These are phyloP conservation scores for Selaginella tamariscina DNA, from an alignment of 75 land plant species.

Conservation along the genomic window DNA sequence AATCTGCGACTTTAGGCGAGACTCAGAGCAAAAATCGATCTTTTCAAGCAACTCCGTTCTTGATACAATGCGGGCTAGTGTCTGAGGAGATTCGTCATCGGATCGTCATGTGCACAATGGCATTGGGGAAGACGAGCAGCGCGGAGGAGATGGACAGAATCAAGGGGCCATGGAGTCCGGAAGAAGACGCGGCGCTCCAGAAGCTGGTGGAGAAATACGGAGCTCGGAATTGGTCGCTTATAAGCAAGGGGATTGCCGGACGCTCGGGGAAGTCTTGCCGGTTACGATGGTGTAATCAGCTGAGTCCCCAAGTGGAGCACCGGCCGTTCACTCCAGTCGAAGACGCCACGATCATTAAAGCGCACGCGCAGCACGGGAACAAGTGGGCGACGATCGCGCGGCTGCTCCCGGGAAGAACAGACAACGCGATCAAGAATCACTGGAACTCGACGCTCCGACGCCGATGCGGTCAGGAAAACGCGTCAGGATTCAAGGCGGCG, in stretches of 20 bases:
- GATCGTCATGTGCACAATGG: conserved; percentile 1
- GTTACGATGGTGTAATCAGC: conserved; percentile 37
- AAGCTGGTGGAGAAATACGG: conserved; percentile 59
- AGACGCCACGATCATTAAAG: conserved; percentile 53
- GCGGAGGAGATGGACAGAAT: conserved; percentile 25
- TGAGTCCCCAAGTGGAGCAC: conserved; percentile 31
- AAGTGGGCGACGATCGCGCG: conserved; percentile 79
- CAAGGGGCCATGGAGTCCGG: conserved; percentile 92
- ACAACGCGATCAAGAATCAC: conserved; percentile 81
- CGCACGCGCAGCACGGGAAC: conserved; percentile 66
- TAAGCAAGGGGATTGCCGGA: conserved; percentile 55
- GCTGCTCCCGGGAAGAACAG: conserved; percentile 58
- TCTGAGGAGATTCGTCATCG: too few relatives aligned
- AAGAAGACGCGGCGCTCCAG: conserved; percentile 57
- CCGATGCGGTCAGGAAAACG: conserved; percentile 22
- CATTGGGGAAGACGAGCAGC: neutral
- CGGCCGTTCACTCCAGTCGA: conserved; percentile 56
- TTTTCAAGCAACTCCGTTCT: too few relatives aligned
- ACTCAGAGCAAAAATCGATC: neutral
- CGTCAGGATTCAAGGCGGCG: conserved; percentile 6
- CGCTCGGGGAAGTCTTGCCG: conserved; percentile 39
- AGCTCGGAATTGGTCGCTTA: conserved; percentile 70
- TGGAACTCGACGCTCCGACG: conserved; percentile 83
- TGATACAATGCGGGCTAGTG: too few relatives aligned
- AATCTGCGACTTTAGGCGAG: neutral